Evolutionary conservation across 108 stramenopile species (phyloP), one percentile per base, ranked within the genome.

Genomic region (Cyclotella kingstonii): DNA sequence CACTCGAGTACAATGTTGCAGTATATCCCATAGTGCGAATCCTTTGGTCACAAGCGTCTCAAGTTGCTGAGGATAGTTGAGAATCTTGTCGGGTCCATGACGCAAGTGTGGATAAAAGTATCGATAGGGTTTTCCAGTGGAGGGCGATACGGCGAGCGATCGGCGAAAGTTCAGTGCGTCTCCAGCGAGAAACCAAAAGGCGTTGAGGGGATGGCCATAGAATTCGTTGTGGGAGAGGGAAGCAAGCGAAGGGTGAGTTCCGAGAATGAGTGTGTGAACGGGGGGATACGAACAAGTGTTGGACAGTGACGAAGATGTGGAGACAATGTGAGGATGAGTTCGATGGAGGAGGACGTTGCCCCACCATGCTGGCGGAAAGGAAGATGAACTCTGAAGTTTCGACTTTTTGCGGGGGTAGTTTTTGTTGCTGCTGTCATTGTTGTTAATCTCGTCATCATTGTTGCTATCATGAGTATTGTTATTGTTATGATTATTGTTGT

Each of bases 101-200:
- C 81, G 73, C 0, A 91, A 55, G 60, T 84, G 55, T 35, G 54
- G 31, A 27, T 81, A 63, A 54, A 77, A 84, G 8, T 66, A 52
- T 22, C 58, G 66, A 52, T 83, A 91, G 1, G 86, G 83, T 34
- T 83, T 71, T 31, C 72, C 82, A 2, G 69, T 70, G 12, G 68
- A 22, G 22, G 47, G 53, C 22, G 74, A 81, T 9, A 82, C 36
- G 11, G 79, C 84, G 1, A 42, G 6, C 6, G 54, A 79, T 17
- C 90, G 55, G 23, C 90, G 83, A 67, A 91, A 91, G 12, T 84
- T 82, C 22, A 91, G 35, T 34, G 77, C 69, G 63, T 91, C 90
- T 17, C 90, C 90, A 2, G 83, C 90, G 28, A 91, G 84, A 78
- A 85, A 91, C 86, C 86, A 91, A 68, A 91, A 91, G n/a, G 90